Base-by-base conservation (phyloP, 305 asterid species). In the Solanum aculeatissimum region DNA sequence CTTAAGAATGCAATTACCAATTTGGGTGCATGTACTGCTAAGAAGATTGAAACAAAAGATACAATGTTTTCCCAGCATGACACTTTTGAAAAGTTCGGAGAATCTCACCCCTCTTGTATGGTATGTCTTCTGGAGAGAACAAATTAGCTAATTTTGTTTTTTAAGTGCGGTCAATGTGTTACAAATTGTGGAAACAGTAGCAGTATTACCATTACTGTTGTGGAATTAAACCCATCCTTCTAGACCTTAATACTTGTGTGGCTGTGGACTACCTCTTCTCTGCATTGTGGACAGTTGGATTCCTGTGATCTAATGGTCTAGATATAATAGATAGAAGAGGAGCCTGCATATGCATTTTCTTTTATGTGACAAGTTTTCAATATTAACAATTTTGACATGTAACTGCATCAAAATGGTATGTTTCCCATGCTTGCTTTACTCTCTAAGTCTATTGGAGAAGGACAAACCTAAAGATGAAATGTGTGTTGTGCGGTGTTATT, bases 21-120 rank as follows among this genome's bases (percentile, higher is more conserved):
- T 89, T 91, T 97, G 77, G 86, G 85, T 53, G 84, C 89, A 47
- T 92, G 94, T 88, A 53, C 91, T 89, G 82, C 92, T 45, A 89
- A 90, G 89, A 91, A 87, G 77, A 86, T 35, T 10, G 85, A 42
- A 57, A 83, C 18, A 81, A 88, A 83, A 35, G 92, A 86, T 32
- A 69, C 84, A 45, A 70, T 84, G 42, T 74, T 82, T 86, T 53
- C 84, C 60, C 83, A 63, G 42, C 90, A 89, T 86, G 88, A 85
- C 83, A 60, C 84, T 71, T 91, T 86, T 23, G 85, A 79, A 85
- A 89, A 87, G 88, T 74, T 80, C 78, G 87, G 82, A 74, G 92
- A 90, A 75, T 82, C 86, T 11, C 58, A 13, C 81, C 68, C 82
- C 80, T 80, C 80, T 51, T 62, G 14, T 80, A 79, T 70, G 98